Evolutionary conservation across 2,329 filamentous ascomycete species (phyloP).

Genomic region (Penicillium nordicum): DNA sequence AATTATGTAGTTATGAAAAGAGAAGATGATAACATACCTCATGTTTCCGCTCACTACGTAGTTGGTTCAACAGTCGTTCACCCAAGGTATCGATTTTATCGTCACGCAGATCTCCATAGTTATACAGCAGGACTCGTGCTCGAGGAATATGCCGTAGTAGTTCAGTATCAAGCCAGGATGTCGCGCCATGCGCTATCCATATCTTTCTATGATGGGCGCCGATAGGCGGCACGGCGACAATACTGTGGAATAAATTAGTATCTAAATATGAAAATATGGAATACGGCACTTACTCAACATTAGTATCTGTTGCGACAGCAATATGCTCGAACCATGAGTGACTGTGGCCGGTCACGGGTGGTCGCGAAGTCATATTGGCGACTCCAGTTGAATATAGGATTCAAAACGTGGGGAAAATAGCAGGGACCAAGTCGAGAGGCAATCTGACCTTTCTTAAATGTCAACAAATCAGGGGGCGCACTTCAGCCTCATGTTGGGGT

Average conservation of each 20-base stretch:
- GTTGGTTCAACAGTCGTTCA: constrained; percentile 22
- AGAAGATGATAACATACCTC: constrained; percentile 10
- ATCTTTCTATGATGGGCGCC: constrained; percentile 30
- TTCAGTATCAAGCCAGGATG: constrained; percentile 27
- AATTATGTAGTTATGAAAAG: not conserved
- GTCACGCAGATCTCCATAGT: constrained; percentile 26
- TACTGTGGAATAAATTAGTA: constrained; percentile 19
- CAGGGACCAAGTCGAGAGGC: not conserved
- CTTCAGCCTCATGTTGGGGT: constrained; percentile 20
- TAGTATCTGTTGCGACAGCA: constrained; percentile 12
- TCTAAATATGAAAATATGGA: not conserved
- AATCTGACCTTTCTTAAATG: not conserved
- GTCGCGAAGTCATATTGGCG: constrained; percentile 10
- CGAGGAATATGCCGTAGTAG: constrained; percentile 21
- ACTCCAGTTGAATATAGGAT: not conserved
- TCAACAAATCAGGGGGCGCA: not conserved
- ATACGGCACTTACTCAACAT: constrained; percentile 28
- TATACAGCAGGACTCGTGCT: constrained; percentile 29
- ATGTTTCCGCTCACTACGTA: constrained; percentile 23
- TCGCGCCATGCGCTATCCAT: constrained; percentile 24
- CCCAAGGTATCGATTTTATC: constrained; percentile 30
- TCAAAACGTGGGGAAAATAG: not conserved
- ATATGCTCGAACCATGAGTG: constrained; percentile 18
- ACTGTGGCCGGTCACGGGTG: not conserved
- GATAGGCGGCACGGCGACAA: constrained; percentile 36